Evolutionary conservation across 257 asterid species (phyloP), one percentile per base, ranked within the genome.

Genomic region (Thymus quinquecostatus): DNA sequence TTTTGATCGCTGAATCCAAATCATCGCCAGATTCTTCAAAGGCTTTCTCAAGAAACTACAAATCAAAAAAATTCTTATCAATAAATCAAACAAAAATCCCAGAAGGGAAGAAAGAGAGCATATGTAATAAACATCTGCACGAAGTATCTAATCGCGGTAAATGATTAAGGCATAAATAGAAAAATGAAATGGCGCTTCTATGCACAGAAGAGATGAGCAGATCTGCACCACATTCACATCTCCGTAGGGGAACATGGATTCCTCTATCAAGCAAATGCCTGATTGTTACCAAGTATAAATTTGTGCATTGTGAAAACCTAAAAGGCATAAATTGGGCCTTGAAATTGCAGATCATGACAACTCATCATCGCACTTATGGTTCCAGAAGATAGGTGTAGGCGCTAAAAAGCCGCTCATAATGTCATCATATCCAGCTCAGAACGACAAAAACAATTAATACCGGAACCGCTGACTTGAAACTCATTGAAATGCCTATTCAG

Each of bases 1-100:
- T 83, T 82, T 78, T 87, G 65, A 94, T 91, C 33, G 98, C 91
- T 54, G 89, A 85, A 83, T 94, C 97, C 86, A 94, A 70, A 81
- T 94, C 96, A 69, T 80, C 82, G 29, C 88, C 87, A 69, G 91
- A 86, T 76, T 82, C 97, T 81, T 89, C 88, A 50, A 94, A 95
- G 64, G 87, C 91, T 79, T 78, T 84, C 84, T 88, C 97, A 70
- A 91, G 84, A 78, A 87, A 79, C 98, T 94, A 73, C 48, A 56
- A 75, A 75, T 55, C 68, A 54, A 75, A 83, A 38, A 77, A 74
- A 74, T 34, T 55, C 13, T 12, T 63, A 73, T 64, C 27, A 68
- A 76, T 73, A 76, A 71, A 64, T 66, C 38, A 72, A 66, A 54
- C 56, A 41, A 62, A 80, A 64, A 41, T 44, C 50, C 41, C 48